Evolutionary conservation across 2,329 filamentous ascomycete species (phyloP), one percentile per base, ranked within the genome.

Genomic region (Ramichloridium luteum): DNA sequence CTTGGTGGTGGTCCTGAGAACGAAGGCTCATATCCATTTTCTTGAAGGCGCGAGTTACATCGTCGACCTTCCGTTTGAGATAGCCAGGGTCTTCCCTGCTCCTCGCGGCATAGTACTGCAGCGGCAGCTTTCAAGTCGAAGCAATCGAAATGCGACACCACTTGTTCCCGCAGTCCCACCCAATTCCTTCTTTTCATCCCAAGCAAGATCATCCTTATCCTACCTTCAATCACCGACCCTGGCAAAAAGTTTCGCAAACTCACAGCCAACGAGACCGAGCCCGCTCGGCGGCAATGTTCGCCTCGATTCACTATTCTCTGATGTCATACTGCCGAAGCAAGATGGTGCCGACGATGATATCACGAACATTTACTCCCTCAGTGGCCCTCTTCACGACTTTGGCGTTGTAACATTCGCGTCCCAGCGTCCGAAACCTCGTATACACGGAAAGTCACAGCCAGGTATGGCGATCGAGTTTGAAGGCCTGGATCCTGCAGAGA

Each of bases 21-120:
- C 83, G 1, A 88, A 96, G 52, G 85, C 83, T 13, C 88, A 96
- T 53, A 74, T 98, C 43, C 92, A 86, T 64, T 94, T 92, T 53
- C 70, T 96, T 22, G 74, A 80, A 2, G 88, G 88, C 13, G 77
- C 83, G 18, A 90, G 74, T 51, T 82, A 98, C 67, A 74, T 93
- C 36, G 70, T 96, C 28, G 84, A 93, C 54, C 74, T 98, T 50
- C 88, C 88, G 2, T 98, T 98, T 51, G 86, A 96, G 58, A 80
- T 94, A 25, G 84, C 93, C 51, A 74, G 74, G 32, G 85, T 82
- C 16, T 83, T 86, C 54, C 75, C 88, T 20, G 81, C 82, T 9
- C 80, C 85, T 4, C 68, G 74, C 17, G 90, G 90, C 15, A 68
- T 96, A 30, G 70, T 98, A 13, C 73, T 98, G 35, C 88, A 96